Evolutionary conservation across 2,329 filamentous ascomycete species (phyloP), one percentile per base, ranked within the genome.

Genomic region (Blastomyces parvus): DNA sequence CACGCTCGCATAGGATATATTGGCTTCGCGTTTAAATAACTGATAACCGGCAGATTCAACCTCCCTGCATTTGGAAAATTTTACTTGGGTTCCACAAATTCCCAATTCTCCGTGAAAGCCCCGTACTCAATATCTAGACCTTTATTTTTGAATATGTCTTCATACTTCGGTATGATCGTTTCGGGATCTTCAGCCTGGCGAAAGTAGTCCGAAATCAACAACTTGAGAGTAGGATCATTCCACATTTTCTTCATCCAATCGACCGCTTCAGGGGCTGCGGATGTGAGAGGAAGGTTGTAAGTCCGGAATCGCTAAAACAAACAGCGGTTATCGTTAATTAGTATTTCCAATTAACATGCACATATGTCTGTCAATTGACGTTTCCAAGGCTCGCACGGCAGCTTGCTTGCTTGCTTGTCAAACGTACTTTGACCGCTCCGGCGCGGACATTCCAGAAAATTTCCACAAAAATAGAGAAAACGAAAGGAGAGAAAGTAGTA

Each of bases 201-300:
- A 62, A 70, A 69, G 55, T 72, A 75, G 3, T 64, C 67, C n/a
- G 68, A 64, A 7, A 60, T 64, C 56, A 74, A 27, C 25, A 61
- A 53, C 60, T 66, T 67, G 19, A 74, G 66, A 2, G 60, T 60
- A 1, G 70, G 68, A 64, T 73, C 70, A 61, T 66, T 72, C 73
- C 73, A 74, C 73, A 75, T 74, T 7, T 61, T 70, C 55, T 66
- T 69, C 69, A 75, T 74, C 73, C 72, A 75, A 3, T 64, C 61
- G 44, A 75, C 53, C 1, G 66, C 71, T 53, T 73, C 70, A 1
- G 64, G 60, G 8, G 64, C 70, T 11, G 72, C 73, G 6, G 63
- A 61, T 36, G 69, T 66, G 11, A 74, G 62, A 1, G 71, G 70
- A 27, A 74, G 67, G 30, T 69, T 67, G 55, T 74, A 75, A 0